Percentiles rank a stretch among this genome's conserved stretches.
Conservation (phyloP, 2,329 filamentous ascomycete genomes). For the Nothopassalora personata region DNA sequence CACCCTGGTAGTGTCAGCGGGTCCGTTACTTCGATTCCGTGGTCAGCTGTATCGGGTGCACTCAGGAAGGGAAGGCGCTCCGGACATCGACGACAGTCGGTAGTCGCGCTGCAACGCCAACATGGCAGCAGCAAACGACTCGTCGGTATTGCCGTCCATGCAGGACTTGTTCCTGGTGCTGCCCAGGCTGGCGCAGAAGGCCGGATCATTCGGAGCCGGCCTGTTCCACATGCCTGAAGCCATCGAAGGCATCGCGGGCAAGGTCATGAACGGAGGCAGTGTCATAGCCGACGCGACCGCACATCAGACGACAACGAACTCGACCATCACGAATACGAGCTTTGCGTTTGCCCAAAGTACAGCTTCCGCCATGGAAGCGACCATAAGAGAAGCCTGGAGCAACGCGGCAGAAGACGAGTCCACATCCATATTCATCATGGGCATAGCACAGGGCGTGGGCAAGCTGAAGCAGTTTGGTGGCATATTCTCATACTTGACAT, state of each 20-base stretch:
- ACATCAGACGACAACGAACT: slow-evolving; percentile 37
- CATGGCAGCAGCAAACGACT: slow-evolving; percentile 15
- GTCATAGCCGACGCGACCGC: slow-evolving; percentile 56
- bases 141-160: slow-evolving; percentile 48
- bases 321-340: slow-evolving; percentile 36
- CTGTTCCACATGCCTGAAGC: slow-evolving; percentile 53
- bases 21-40: no score
- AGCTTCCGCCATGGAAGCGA: slow-evolving; percentile 30
- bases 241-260: slow-evolving; percentile 49
- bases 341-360: slow-evolving; percentile 41
- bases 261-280: slow-evolving; percentile 52
- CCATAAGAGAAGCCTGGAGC: slow-evolving; percentile 22
- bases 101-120: not conserved
- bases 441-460: slow-evolving; percentile 23
- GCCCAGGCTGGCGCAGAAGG: slow-evolving; percentile 64
- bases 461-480: slow-evolving; percentile 64
- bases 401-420: slow-evolving; percentile 21
- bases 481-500: slow-evolving; percentile 84
- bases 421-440: slow-evolving; percentile 26
- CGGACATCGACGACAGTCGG: not conserved
- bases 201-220: slow-evolving; percentile 53
- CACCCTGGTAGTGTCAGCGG: no score
- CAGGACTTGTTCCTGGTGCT: slow-evolving; percentile 65
- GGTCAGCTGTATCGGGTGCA: not conserved
- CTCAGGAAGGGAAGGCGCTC: not conserved